A percentile compares a stretch with the other conserved stretches of the same genome.
Evolutionary conservation across 345 rosid genomes (phyloP).

Genomic region (Eucalyptus pumila): DNA sequence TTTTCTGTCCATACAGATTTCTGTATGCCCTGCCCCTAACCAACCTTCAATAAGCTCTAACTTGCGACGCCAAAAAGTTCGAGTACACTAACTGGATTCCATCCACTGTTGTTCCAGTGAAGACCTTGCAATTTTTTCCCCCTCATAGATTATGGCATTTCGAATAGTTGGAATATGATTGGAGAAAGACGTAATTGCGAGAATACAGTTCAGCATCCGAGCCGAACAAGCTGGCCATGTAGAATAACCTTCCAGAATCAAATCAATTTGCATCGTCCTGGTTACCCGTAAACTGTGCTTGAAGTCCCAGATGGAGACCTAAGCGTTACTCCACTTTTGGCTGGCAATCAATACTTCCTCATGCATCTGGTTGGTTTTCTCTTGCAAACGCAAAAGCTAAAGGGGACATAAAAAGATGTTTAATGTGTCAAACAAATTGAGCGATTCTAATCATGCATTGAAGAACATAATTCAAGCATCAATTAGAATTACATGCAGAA

Average conservation of each 20-base stretch:
- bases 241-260: background rate
- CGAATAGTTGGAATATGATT: background rate
- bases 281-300: background rate
- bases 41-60: background rate
- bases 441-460: no score
- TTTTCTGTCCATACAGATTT: background rate
- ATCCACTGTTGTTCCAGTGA: background rate
- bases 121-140: background rate
- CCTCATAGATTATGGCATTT: background rate
- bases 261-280: background rate
- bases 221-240: background rate
- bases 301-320: background rate
- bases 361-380: background rate
- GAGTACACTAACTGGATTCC: background rate
- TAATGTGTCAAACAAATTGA: background rate
- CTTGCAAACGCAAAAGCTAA: background rate
- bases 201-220: background rate
- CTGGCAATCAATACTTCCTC: background rate
- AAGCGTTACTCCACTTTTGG: background rate
- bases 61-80: background rate
- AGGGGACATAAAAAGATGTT: background rate
- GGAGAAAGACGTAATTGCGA: background rate
- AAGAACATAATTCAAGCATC: no score
- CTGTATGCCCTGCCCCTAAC: background rate
- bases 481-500: no score